Evolutionary conservation across 1,284 basidiomycete species (phyloP).

Genomic region (Cutaneotrichosporon sp.): DNA sequence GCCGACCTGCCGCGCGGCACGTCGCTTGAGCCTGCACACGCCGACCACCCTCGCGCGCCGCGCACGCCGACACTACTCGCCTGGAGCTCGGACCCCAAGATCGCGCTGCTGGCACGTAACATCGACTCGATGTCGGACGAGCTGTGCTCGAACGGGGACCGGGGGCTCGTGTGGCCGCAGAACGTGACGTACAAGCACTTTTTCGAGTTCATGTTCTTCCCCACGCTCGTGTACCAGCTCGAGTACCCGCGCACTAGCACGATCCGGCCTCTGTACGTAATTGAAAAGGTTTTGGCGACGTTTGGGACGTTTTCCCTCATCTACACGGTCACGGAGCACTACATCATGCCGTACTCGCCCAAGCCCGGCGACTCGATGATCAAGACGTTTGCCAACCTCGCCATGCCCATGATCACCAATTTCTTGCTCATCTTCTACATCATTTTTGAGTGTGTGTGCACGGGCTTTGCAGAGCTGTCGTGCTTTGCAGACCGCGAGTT

Average conservation of each 20-base stretch:
- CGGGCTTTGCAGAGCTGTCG: slow-evolving; percentile 87
- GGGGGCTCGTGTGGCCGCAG: slow-evolving; percentile 68
- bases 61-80: slow-evolving; percentile 55
- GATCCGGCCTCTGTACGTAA: slow-evolving; percentile 85
- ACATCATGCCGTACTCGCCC: slow-evolving; percentile 77
- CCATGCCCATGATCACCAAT: slow-evolving; percentile 82
- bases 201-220: slow-evolving; percentile 79
- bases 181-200: slow-evolving; percentile 84
- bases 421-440: slow-evolving; percentile 50
- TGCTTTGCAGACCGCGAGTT: slow-evolving; percentile 94
- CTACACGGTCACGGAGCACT: slow-evolving; percentile 83
- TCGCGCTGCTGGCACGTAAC: slow-evolving; percentile 68
- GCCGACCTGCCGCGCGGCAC: slow-evolving; percentile 41
- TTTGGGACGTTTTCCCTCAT: slow-evolving; percentile 93
- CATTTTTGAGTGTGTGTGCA: slow-evolving; percentile 81
- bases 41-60: slow-evolving; percentile 43
- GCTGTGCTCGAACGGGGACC: slow-evolving; percentile 61
- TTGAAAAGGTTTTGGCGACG: slow-evolving; percentile 91
- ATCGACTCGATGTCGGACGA: slow-evolving; percentile 73
- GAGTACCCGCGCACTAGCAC: slow-evolving; percentile 86
- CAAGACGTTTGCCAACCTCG: slow-evolving; percentile 73
- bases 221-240: slow-evolving; percentile 91
- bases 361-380: slow-evolving; percentile 64
- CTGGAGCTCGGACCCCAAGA: slow-evolving; percentile 64
- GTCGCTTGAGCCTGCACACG: slow-evolving; percentile 43